phyloP scores from a whole-genome alignment of 108 stramenopile genomes.

The Skeletonema tropicum region DNA sequence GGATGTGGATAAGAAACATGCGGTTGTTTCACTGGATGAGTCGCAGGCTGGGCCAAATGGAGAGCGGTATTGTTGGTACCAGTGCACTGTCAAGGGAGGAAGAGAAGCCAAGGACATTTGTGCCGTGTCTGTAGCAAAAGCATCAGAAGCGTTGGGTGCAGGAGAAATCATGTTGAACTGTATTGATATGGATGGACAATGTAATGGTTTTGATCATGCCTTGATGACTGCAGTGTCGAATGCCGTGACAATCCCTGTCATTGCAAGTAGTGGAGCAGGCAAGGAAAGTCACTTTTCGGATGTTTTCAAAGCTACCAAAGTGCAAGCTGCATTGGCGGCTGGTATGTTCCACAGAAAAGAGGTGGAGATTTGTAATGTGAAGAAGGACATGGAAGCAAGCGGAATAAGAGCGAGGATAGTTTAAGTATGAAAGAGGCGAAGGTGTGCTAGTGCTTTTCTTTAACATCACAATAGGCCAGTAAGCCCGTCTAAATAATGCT shows the following conservation, averaged over 20 bases:
- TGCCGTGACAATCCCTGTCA: slow-evolving; percentile 95
- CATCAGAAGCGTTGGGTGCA: slow-evolving; percentile 90
- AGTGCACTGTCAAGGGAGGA: slow-evolving; percentile 97
- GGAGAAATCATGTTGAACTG: slow-evolving; percentile 99
- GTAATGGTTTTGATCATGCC: slow-evolving; percentile 92
- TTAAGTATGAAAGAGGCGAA: background rate
- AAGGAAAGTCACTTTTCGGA: slow-evolving; percentile 89
- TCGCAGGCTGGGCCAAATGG: slow-evolving; percentile 78
- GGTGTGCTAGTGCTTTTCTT: background rate
- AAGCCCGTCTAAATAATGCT: background rate
- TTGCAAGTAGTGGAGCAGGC: slow-evolving; percentile 98
- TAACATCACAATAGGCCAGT: background rate
- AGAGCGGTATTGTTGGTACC: slow-evolving; percentile 94
- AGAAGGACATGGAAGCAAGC: slow-evolving; percentile 69
- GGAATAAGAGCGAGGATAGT: slow-evolving; percentile 72
- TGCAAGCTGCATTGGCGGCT: slow-evolving; percentile 96
- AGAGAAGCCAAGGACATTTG: slow-evolving; percentile 92
- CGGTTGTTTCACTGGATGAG: slow-evolving; percentile 73
- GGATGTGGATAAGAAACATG: slow-evolving; percentile 46
- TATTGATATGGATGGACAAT: slow-evolving; percentile 98
- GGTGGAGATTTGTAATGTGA: slow-evolving; percentile 92
- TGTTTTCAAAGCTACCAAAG: slow-evolving; percentile 87
- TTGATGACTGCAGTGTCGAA: slow-evolving; percentile 90
- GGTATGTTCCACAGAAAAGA: slow-evolving; percentile 98
- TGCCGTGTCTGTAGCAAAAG: slow-evolving; percentile 88